Conservation (phyloP, 2,329 filamentous ascomycete species). For the Exophiala calicioides region DNA sequence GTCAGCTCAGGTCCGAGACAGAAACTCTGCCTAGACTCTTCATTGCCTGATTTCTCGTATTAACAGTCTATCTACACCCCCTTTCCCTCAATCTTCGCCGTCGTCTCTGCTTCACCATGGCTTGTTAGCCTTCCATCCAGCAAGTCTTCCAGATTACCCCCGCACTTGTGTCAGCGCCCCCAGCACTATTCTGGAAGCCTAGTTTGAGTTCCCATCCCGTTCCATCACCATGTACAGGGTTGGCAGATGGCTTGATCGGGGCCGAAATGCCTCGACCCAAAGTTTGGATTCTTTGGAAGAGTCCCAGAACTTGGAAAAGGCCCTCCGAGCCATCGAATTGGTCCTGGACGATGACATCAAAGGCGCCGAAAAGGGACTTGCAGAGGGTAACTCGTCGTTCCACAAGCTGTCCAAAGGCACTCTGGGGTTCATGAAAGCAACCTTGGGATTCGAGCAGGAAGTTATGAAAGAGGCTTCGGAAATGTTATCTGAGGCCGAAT, state of each 20-base stretch:
- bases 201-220: neutral
- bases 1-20: no score
- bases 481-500: conserved; percentile 73
- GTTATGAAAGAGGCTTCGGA: conserved; percentile 81
- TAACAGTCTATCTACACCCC: neutral
- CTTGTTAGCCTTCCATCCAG: neutral
- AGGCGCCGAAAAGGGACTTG: conserved; percentile 72
- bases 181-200: neutral
- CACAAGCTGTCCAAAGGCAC: conserved; percentile 82
- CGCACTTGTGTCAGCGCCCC: neutral
- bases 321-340: conserved; percentile 58
- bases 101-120: neutral
- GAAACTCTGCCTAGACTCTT: no score
- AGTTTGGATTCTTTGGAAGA: conserved; percentile 61
- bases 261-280: conserved; percentile 55
- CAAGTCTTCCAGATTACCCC: neutral
- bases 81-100: neutral
- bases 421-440: conserved; percentile 79
- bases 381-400: conserved; percentile 76
- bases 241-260: conserved; percentile 62
- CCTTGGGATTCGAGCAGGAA: conserved; percentile 88
- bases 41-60: no score
- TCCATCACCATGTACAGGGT: conserved; percentile 23
- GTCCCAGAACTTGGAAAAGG: conserved; percentile 43
- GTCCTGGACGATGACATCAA: conserved; percentile 92